Conservation (phyloP, 805 yeast genomes). For the Candida jianshihensis region DNA sequence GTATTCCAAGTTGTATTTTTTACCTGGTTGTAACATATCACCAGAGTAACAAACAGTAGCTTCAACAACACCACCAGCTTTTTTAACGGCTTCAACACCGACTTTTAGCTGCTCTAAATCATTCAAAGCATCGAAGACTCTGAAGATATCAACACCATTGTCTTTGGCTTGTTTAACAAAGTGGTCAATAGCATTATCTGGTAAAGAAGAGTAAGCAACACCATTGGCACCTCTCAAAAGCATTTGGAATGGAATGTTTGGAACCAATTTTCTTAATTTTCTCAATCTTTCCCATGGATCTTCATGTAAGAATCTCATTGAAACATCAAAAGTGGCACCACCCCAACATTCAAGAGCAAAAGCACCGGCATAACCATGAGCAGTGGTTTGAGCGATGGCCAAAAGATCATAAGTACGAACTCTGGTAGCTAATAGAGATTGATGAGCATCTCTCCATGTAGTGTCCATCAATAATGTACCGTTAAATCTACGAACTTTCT, state of each 20-base stretch:
- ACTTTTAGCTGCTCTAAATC: constrained; percentile 95
- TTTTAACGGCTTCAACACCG: constrained; percentile 95
- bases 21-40: constrained; percentile 93
- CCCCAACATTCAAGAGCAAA: constrained; percentile 99
- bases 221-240: constrained; percentile 98
- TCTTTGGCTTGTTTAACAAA: constrained; percentile 93
- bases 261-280: constrained; percentile 80
- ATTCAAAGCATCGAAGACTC: constrained; percentile 96
- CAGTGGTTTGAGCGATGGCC: constrained; percentile 90
- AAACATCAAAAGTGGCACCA: constrained; percentile 98
- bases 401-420: constrained; percentile 89
- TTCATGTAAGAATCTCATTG: constrained; percentile 97
- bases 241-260: constrained; percentile 99
- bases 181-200: constrained; percentile 98
- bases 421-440: constrained; percentile 93
- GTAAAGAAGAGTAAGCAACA: constrained; percentile 95
- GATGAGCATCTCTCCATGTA: constrained; percentile 99
- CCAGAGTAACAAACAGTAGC: constrained; percentile 98
- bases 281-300: constrained; percentile 98
- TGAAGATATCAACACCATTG: constrained; percentile 93
- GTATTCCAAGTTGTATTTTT: constrained; percentile 92
- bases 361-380: constrained; percentile 82
- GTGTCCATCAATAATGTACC: constrained; percentile 97
- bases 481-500: constrained; percentile 72
- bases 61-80: constrained; percentile 98